A percentile compares a stretch with the other conserved stretches of the same genome.
Conservation (phyloP, 768 basidiomycete genomes). For the Favolaschia claudopus region DNA sequence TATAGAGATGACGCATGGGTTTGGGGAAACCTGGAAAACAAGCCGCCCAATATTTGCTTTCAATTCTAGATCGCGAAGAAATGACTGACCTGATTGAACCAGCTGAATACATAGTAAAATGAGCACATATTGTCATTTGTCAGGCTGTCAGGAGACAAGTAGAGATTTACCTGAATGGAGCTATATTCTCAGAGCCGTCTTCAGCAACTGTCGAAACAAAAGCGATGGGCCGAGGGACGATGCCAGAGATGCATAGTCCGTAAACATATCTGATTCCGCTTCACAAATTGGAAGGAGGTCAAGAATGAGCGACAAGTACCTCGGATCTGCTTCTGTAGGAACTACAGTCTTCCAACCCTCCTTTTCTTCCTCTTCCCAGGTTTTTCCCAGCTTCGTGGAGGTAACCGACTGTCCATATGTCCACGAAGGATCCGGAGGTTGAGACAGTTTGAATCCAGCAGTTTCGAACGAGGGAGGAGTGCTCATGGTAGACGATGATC, state of each 20-base stretch:
- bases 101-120: conserved; percentile 42
- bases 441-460: conserved; percentile 37
- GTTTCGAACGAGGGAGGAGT: conserved; percentile 20
- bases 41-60: conserved; percentile 18
- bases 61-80: not conserved
- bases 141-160: not conserved
- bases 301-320: conserved; percentile 38
- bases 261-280: conserved; percentile 45
- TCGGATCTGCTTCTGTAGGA: conserved; percentile 40
- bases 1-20: conserved; percentile 73
- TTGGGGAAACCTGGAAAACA: conserved; percentile 55
- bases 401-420: conserved; percentile 44
- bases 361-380: conserved; percentile 54
- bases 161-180: conserved; percentile 56
- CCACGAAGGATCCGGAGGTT: conserved; percentile 49
- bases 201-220: conserved; percentile 70
- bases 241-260: conserved; percentile 57
- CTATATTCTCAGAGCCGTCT: conserved; percentile 63
- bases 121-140: not conserved
- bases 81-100: conserved; percentile 44
- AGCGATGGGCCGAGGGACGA: conserved; percentile 73
- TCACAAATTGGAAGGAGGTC: not conserved
- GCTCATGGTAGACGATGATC: not conserved
- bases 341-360: conserved; percentile 49
- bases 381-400: conserved; percentile 42